Percentiles rank a stretch among this genome's conserved stretches.
These are phyloP conservation scores for Chalciporus sphaerocephalus DNA, from an alignment of 768 basidiomycete genomes.

Conservation along the genomic window DNA sequence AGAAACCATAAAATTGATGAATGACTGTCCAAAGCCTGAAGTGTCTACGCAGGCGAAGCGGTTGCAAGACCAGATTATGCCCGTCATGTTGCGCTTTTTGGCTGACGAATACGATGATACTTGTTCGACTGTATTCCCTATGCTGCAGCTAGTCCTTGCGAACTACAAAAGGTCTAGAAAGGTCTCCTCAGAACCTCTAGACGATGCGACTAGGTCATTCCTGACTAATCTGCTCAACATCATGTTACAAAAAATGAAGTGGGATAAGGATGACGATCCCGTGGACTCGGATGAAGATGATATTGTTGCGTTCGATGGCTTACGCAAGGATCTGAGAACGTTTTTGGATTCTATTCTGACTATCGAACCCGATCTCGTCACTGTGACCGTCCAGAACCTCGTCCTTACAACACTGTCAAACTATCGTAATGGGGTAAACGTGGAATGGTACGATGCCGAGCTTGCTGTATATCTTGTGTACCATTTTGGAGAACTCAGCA, in stretches of 20 bases:
- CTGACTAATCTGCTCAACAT: constrained; percentile 73
- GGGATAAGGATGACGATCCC: constrained; percentile 75
- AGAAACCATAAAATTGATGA: constrained; percentile 79
- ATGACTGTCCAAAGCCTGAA: constrained; percentile 59
- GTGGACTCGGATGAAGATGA: constrained; percentile 90
- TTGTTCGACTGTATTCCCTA: constrained; percentile 75
- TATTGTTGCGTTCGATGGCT: constrained; percentile 70
- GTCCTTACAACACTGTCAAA: constrained; percentile 72
- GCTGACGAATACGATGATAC: constrained; percentile 90
- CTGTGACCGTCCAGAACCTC: constrained; percentile 66
- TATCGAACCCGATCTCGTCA: constrained; percentile 84
- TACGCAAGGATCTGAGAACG: constrained; percentile 85
- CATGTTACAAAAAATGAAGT: constrained; percentile 84
- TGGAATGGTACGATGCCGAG: constrained; percentile 93
- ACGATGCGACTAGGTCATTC: constrained; percentile 69
- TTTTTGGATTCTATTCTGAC: constrained; percentile 84
- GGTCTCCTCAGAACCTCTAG: constrained; percentile 54
- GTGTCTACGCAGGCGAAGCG: constrained; percentile 60
- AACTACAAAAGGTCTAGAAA: constrained; percentile 74
- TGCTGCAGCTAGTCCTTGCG: constrained; percentile 70
- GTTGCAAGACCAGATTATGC: constrained; percentile 64
- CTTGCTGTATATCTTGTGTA: constrained; percentile 90
- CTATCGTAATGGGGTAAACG: constrained; percentile 50
- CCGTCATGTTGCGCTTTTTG: constrained; percentile 83
- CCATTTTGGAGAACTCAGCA: constrained; percentile 90